Conservation (phyloP, 345 rosid genomes). For the Citropsis articulata region DNA sequence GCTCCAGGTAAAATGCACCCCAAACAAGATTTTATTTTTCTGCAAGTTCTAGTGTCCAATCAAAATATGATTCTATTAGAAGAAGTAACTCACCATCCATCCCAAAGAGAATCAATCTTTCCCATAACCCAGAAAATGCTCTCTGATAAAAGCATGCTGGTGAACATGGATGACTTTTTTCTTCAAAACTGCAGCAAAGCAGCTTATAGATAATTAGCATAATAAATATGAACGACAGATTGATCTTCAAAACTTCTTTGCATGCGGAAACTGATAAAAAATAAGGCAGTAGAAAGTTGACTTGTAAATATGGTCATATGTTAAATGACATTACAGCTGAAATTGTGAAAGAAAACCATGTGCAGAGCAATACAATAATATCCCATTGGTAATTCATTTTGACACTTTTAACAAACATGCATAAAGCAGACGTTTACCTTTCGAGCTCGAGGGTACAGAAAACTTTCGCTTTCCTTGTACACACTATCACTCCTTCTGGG, state of each 20-base stretch:
- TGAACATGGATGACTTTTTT: constrained; percentile 60
- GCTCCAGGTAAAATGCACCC: neutral
- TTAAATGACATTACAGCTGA: neutral
- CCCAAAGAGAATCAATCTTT: constrained; percentile 55
- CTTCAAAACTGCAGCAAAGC: constrained; percentile 45
- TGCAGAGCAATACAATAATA: too few species aligned
- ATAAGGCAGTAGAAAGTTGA: neutral
- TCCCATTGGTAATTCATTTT: neutral
- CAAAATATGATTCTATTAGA: neutral
- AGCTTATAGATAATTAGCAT: neutral
- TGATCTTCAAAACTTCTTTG: neutral
- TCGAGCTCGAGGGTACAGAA: neutral
- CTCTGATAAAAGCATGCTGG: constrained; percentile 70
- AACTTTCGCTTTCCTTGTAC: constrained; percentile 16
- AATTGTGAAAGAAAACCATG: too few species aligned
- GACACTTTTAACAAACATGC: neutral
- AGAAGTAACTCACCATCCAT: constrained; percentile 63
- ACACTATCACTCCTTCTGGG: neutral
- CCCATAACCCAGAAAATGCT: constrained; percentile 71
- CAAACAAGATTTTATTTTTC: neutral
- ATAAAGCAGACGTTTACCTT: neutral
- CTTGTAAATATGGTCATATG: neutral
- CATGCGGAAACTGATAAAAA: constrained; percentile 7
- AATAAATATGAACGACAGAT: neutral
- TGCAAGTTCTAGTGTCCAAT: neutral